phyloP scores from a whole-genome alignment of 495 filamentous ascomycete genomes.

The Penicillium canescens region DNA sequence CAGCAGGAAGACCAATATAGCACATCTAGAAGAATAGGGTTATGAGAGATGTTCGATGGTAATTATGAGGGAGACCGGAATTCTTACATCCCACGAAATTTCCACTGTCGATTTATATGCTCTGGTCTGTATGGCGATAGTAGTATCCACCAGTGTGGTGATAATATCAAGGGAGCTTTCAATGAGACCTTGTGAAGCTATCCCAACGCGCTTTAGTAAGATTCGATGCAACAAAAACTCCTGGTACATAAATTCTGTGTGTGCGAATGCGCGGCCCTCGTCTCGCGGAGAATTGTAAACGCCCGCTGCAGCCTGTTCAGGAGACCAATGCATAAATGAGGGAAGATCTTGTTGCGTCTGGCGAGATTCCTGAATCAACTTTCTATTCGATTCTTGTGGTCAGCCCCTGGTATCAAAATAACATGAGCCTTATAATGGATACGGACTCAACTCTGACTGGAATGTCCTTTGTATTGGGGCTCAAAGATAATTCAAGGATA shows the following conservation, averaged over 20 bases:
- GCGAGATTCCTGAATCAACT: not conserved
- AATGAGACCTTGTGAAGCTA: not conserved
- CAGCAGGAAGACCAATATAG: conserved; percentile 10
- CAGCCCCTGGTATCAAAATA: not conserved
- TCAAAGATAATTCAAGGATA: conserved; percentile 12
- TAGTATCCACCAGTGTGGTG: not conserved
- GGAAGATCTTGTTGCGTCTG: not conserved
- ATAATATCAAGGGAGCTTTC: not conserved
- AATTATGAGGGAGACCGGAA: not conserved
- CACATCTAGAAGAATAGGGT: conserved; percentile 5
- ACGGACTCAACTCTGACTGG: not conserved
- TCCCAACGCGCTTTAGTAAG: not conserved
- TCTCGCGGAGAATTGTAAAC: not conserved
- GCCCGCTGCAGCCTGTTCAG: not conserved
- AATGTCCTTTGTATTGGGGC: not conserved
- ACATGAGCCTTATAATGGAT: not conserved
- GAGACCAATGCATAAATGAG: not conserved
- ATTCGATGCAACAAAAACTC: conserved; percentile 1
- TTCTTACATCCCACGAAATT: conserved; percentile 3
- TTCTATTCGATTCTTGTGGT: not conserved
- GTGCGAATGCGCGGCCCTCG: not conserved
- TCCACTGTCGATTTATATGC: not conserved
- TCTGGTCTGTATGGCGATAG: not conserved
- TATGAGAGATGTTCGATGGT: not conserved
- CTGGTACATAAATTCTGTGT: not conserved